Conservation (phyloP, 805 yeast species). For the Candida incommunis region DNA sequence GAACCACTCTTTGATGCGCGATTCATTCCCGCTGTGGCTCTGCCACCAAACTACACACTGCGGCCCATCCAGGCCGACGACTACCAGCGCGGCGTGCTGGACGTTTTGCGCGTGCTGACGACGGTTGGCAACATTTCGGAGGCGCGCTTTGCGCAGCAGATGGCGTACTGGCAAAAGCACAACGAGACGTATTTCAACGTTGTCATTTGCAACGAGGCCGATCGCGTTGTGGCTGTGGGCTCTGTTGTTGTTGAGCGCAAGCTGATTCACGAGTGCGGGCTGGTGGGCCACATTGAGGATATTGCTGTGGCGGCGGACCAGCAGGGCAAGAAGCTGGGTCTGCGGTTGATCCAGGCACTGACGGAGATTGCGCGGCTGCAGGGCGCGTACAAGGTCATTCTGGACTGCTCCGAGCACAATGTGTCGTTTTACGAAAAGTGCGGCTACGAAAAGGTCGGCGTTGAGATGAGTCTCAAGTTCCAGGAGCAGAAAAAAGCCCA, state of each 20-base stretch:
- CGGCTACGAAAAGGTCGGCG: slow-evolving; percentile 41
- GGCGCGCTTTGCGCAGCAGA: slow-evolving; percentile 33
- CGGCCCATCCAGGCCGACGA: slow-evolving; percentile 46
- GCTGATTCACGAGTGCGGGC: slow-evolving; percentile 66
- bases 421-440: slow-evolving; percentile 82
- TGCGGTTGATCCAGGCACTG: slow-evolving; percentile 45
- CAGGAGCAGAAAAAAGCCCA: slow-evolving; percentile 1
- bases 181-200: slow-evolving; percentile 46
- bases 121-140: slow-evolving; percentile 61
- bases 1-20: slow-evolving; percentile 12
- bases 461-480: slow-evolving; percentile 19
- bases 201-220: slow-evolving; percentile 45
- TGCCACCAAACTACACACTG: slow-evolving; percentile 55
- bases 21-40: slow-evolving; percentile 16
- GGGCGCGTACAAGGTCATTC: slow-evolving; percentile 78
- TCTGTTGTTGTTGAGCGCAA: slow-evolving; percentile 68
- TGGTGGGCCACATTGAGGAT: slow-evolving; percentile 91
- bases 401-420: slow-evolving; percentile 79
- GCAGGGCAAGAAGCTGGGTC: slow-evolving; percentile 79
- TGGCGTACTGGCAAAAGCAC: slow-evolving; percentile 43
- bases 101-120: slow-evolving; percentile 55
- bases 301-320: slow-evolving; percentile 62
- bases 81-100: slow-evolving; percentile 45
- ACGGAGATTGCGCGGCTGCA: slow-evolving; percentile 38
- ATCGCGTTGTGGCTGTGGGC: slow-evolving; percentile 68